phyloP scores from a whole-genome alignment of 2,329 filamentous ascomycete genomes.

The Alternaria infectoria region DNA sequence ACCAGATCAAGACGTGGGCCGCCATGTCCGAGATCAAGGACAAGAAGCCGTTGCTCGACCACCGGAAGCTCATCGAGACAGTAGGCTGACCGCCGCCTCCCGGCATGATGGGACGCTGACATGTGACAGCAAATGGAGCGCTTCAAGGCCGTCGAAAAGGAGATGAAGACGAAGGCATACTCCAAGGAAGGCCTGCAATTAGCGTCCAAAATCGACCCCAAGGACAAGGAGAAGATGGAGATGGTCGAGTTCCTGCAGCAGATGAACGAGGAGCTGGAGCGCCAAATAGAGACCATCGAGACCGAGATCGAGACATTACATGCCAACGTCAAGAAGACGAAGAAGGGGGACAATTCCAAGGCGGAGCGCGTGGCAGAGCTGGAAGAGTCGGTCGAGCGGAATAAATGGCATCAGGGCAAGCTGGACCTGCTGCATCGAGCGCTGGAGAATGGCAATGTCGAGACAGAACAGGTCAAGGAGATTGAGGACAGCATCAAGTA shows the following conservation, averaged over 20 bases:
- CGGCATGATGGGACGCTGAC: constrained; percentile 37
- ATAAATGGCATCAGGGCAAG: constrained; percentile 96
- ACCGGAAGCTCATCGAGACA: constrained; percentile 96
- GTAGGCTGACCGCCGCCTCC: constrained; percentile 58
- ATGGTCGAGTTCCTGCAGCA: constrained; percentile 82
- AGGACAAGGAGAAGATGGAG: constrained; percentile 92
- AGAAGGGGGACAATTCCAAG: constrained; percentile 78
- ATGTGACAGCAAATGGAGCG: constrained; percentile 90
- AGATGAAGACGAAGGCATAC: constrained; percentile 99
- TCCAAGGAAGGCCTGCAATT: constrained; percentile 96
- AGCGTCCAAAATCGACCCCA: constrained; percentile 93
- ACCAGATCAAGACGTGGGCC: constrained; percentile 99
- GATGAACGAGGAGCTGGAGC: constrained; percentile 91
- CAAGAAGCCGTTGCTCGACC: constrained; percentile 91
- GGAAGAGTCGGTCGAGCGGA: constrained; percentile 81
- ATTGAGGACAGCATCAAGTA: constrained; percentile 93
- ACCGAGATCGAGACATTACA: constrained; percentile 88
- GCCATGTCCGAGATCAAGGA: constrained; percentile 99
- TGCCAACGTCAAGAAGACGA: constrained; percentile 92
- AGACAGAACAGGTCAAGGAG: constrained; percentile 83
- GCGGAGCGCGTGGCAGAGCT: constrained; percentile 88
- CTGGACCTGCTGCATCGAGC: constrained; percentile 89
- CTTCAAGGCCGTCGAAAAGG: constrained; percentile 99
- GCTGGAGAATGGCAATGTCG: constrained; percentile 90
- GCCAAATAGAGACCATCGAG: constrained; percentile 90